Percentiles rank a stretch among this genome's conserved stretches.
These are phyloP conservation scores for Tolypocladium amazonense DNA, from an alignment of 2,329 filamentous ascomycete genomes.

Conservation along the genomic window DNA sequence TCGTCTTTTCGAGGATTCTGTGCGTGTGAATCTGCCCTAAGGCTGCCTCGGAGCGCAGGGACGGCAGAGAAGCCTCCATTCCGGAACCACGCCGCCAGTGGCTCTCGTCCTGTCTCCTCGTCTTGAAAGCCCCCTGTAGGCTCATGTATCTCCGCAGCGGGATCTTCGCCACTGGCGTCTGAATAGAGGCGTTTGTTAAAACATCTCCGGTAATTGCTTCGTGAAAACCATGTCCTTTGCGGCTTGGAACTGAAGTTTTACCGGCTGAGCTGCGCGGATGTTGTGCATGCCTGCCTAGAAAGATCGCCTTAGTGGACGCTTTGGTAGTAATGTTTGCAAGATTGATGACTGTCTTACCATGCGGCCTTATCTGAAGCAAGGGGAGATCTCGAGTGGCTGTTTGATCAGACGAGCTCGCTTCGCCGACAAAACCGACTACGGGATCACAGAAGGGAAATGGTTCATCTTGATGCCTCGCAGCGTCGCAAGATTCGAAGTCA, in stretches of 20 bases:
- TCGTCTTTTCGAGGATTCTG: neutral
- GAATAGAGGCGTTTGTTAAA: neutral
- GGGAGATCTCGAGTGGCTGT: neutral
- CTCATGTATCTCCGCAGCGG: neutral
- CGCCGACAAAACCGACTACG: neutral
- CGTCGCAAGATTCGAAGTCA: conserved; percentile 4
- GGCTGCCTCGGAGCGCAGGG: neutral
- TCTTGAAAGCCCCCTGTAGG: neutral
- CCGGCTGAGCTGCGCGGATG: neutral
- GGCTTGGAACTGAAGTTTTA: neutral
- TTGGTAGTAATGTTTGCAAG: neutral
- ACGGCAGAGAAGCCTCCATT: neutral
- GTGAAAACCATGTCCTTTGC: neutral
- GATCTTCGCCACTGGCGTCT: neutral
- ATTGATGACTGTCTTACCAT: neutral
- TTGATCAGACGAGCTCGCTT: neutral
- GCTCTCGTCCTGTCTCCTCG: neutral
- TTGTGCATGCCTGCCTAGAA: conserved; percentile 24
- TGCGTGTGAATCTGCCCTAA: neutral
- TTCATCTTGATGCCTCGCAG: neutral
- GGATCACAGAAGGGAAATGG: neutral
- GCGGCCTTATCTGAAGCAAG: conserved; percentile 2
- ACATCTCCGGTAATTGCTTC: neutral
- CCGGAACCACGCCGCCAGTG: neutral
- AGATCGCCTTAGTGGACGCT: conserved; percentile 8